Evolutionary conservation across 805 yeast species (phyloP), one percentile per base, ranked within the genome.

Genomic region (Cyberlindnera bimundalis): DNA sequence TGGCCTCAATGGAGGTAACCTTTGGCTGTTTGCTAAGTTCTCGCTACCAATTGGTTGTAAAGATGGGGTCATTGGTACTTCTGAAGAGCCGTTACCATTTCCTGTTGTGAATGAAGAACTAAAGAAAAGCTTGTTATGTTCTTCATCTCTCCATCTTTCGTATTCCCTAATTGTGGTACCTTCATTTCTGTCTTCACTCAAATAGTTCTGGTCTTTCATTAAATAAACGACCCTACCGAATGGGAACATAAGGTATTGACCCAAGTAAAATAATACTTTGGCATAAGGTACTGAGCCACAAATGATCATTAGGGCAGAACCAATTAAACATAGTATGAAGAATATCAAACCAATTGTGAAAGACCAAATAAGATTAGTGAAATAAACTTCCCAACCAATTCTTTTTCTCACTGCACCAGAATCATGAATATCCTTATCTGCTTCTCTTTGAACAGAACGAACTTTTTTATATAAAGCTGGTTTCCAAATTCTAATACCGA

Each of bases 401-500:
- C 65, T 66, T 46, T 54, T 52, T 26, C 45, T 46, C 9, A 33
- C 26, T 4, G 68, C 64, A 39, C 70, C 72, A 14, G 81, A 76
- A 34, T 88, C 90, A 62, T 91, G 97, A 51, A 93, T 87, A 69
- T 93, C 99, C 47, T 84, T 84, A 45, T 87, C 95, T 2, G 98
- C 97, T 43, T 87, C 81, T 29, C 80, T 73, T 51, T 93, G 93
- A 24, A 93, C 97, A 4, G 96, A 86, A 55, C 99, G 79, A 44
- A 76, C 75, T 62, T 93, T 93, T 61, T 93, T 93, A 65, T 93
- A 93, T 41, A 93, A 68, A 2, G 98, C 96, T 1, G 99, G 99
- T 58, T 93, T 93, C 99, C 99, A 93, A 54, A 93, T 87, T 61
- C 96, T 83, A 33, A 93, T 91, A 73, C 99, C 99, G 56, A 93